Percentiles rank a stretch among this genome's conserved stretches.
Evolutionary conservation across 2,329 filamentous ascomycete genomes (phyloP).

Genomic region (Alternaria arbusti): DNA sequence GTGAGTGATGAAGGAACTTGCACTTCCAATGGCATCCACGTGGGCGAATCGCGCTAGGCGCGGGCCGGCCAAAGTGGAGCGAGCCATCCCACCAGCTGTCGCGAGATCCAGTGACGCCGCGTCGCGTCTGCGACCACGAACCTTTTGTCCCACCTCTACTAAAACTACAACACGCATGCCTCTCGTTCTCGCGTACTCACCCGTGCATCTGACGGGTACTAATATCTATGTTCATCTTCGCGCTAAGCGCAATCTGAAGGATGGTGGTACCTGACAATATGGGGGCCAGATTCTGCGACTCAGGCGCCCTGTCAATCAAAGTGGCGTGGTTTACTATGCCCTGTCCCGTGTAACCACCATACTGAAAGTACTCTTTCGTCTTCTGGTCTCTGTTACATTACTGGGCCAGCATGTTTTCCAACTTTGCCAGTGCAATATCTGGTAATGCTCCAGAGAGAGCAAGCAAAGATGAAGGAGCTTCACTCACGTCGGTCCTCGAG

Average conservation of each 20-base stretch:
- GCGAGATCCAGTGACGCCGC: neutral
- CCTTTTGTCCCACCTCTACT: too few relatives aligned
- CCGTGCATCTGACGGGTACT: too few relatives aligned
- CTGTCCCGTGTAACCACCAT: neutral
- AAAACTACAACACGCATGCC: neutral
- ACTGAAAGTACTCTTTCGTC: neutral
- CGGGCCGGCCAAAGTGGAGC: neutral
- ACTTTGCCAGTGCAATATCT: slow-evolving; percentile 1
- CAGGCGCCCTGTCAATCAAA: neutral
- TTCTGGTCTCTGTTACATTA: neutral
- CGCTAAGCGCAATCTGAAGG: neutral
- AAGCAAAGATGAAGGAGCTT: slow-evolving; percentile 35
- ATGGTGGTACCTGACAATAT: neutral
- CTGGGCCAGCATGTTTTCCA: neutral
- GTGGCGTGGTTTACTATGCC: neutral
- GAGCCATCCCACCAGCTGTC: neutral
- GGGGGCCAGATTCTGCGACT: neutral
- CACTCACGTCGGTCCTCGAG: slow-evolving; percentile 47
- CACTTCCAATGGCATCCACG: neutral
- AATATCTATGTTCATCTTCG: neutral
- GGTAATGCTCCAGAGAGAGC: neutral
- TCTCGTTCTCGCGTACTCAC: neutral
- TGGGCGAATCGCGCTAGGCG: neutral
- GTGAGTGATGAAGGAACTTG: neutral
- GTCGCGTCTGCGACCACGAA: neutral